These are phyloP conservation scores for Blastocystis sp. DNA, from an alignment of 352 stramenopile species.

Conservation along the genomic window DNA sequence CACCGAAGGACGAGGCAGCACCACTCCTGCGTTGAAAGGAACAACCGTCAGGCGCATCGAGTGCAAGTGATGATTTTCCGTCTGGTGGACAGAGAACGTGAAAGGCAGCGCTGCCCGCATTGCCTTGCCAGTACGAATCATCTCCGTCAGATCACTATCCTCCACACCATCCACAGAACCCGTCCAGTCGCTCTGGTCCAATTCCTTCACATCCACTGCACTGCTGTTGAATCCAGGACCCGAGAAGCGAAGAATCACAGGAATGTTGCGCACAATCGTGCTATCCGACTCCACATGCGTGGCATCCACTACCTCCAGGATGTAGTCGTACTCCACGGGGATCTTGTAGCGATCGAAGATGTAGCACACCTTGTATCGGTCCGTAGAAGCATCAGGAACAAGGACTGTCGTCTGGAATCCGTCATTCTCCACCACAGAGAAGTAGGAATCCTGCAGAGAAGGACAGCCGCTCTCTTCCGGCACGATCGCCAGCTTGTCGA, in stretches of 20 bases:
- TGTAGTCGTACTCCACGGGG: slow-evolving; percentile 8
- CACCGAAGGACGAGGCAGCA: slow-evolving; percentile 25
- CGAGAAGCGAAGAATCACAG: not conserved
- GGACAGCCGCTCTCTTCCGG: not conserved
- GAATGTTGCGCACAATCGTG: slow-evolving; percentile 12
- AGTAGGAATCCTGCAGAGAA: not conserved
- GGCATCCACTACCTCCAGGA: slow-evolving; percentile 31
- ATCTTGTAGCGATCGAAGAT: not conserved
- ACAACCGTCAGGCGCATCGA: not conserved
- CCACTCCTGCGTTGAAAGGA: not conserved
- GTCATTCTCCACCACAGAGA: not conserved
- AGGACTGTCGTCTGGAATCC: not conserved
- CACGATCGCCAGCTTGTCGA: slow-evolving; percentile 15
- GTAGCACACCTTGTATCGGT: slow-evolving; percentile 54
- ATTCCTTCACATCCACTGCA: not conserved
- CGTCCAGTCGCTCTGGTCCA: slow-evolving; percentile 33
- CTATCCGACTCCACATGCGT: not conserved
- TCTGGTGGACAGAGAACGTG: not conserved
- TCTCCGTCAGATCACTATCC: not conserved
- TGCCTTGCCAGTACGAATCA: not conserved
- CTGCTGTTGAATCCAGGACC: not conserved
- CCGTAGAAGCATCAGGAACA: not conserved
- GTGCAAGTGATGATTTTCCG: not conserved
- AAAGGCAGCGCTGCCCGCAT: not conserved
- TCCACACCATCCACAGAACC: not conserved